phyloP scores from a whole-genome alignment of 2,329 filamentous ascomycete genomes.

The Hirsutella thompsonii region DNA sequence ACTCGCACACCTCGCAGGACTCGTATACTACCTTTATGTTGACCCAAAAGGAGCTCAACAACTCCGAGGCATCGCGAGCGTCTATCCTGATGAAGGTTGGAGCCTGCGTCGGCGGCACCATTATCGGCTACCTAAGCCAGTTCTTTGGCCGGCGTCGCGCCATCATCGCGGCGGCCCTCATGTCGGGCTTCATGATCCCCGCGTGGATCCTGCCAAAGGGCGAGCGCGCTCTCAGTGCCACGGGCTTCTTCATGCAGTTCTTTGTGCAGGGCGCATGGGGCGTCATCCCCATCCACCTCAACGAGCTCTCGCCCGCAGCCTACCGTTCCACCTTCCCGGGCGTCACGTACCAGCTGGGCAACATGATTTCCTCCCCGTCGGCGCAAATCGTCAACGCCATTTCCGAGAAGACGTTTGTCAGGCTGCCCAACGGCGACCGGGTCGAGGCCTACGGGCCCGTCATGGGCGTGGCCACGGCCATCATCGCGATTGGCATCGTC shows the following conservation, averaged over 20 bases:
- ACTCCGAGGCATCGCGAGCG: slow-evolving; percentile 53
- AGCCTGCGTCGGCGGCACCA: slow-evolving; percentile 59
- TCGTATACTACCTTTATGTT: slow-evolving; percentile 74
- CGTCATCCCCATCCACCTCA: slow-evolving; percentile 60
- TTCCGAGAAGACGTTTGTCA: slow-evolving; percentile 48
- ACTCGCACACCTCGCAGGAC: slow-evolving; percentile 70
- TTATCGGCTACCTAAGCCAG: slow-evolving; percentile 63
- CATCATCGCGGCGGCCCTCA: slow-evolving; percentile 47
- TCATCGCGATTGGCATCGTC: slow-evolving; percentile 58
- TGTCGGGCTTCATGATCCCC: slow-evolving; percentile 51
- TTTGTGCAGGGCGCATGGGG: slow-evolving; percentile 55
- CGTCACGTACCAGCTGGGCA: slow-evolving; percentile 61
- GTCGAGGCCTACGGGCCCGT: slow-evolving; percentile 61
- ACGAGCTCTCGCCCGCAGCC: slow-evolving; percentile 57
- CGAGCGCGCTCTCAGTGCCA: slow-evolving; percentile 45
- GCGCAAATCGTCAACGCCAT: slow-evolving; percentile 70
- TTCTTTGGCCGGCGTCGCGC: slow-evolving; percentile 60
- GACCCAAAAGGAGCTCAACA: slow-evolving; percentile 54
- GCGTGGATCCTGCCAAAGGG: slow-evolving; percentile 56
- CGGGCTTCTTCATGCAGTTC: slow-evolving; percentile 59
- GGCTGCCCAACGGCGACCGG: slow-evolving; percentile 34
- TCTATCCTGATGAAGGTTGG: slow-evolving; percentile 74
- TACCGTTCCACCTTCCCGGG: slow-evolving; percentile 62
- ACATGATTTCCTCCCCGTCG: slow-evolving; percentile 60
- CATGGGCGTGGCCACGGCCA: slow-evolving; percentile 66